Conservation (phyloP, 768 basidiomycete species). For the Leccinellum luteum region DNA sequence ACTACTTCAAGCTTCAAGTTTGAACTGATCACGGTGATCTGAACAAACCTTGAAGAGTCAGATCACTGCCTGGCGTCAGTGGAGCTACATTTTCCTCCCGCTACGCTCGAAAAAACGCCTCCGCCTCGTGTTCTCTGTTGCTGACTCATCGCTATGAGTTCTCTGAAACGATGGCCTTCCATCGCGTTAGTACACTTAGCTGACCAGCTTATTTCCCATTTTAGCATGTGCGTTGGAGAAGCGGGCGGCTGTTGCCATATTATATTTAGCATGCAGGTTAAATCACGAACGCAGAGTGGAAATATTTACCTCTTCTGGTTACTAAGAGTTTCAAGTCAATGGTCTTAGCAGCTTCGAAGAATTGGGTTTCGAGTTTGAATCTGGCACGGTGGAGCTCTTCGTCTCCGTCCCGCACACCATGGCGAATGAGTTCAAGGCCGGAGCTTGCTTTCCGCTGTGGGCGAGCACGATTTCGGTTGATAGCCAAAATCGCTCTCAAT, state of each 20-base stretch:
- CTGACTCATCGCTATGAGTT: too few relatives aligned
- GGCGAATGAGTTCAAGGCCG: constrained; percentile 74
- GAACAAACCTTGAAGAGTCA: too few relatives aligned
- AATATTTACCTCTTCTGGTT: constrained; percentile 64
- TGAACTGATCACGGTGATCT: too few relatives aligned
- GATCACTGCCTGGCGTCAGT: too few relatives aligned
- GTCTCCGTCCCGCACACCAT: constrained; percentile 90
- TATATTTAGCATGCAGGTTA: constrained; percentile 2
- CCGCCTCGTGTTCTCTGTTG: too few relatives aligned
- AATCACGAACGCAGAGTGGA: too few relatives aligned
- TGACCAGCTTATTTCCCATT: constrained; percentile 90
- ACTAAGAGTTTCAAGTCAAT: constrained; percentile 85
- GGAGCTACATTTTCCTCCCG: too few relatives aligned
- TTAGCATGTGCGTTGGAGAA: constrained; percentile 79
- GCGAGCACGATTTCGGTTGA: constrained; percentile 77
- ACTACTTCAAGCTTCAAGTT: too few relatives aligned
- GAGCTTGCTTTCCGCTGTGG: constrained; percentile 69
- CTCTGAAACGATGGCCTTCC: too few relatives aligned
- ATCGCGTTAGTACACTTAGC: too few relatives aligned
- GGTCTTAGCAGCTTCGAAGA: constrained; percentile 89
- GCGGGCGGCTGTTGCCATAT: too few relatives aligned
- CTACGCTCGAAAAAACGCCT: too few relatives aligned
- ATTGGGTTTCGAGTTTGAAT: constrained; percentile 87
- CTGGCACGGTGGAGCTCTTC: constrained; percentile 88
- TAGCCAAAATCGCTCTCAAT: constrained; percentile 98